Evolutionary conservation across 805 yeast genomes (phyloP), one percentile per base, ranked within the genome.

Genomic region (Pichia rugopelliculosa): DNA sequence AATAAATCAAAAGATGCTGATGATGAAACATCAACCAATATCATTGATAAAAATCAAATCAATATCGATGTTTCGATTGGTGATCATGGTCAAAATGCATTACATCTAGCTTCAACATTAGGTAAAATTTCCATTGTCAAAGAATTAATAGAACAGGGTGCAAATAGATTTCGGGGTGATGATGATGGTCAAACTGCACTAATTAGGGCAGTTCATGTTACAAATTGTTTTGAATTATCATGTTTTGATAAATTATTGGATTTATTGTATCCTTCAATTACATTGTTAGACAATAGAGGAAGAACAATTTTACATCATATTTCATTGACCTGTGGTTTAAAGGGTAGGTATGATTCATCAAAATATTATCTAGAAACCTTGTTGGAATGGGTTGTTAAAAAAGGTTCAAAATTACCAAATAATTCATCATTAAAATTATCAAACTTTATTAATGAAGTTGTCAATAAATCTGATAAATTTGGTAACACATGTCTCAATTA

Each of bases 401-500:
- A 74, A 24, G 82, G 82, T 2, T 59, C 62, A 1, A 64, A 65
- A 18, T 57, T 79, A 43, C 70, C 77, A 15, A 57, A 53, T 3
- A 65, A 70, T 24, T 71, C 76, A 37, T 68, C 71, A 17, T 65
- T 76, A 42, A 69, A 77, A 36, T 67, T 85, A 23, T 74, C 77
- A 11, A 70, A 75, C 59, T 79, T 84, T 54, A 81, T 84, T 70
- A 70, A 76, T 17, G 78, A 80, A 42, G 77, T 93, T 56, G 82
- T 91, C 45, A 91, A 93, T 61, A 84, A 85, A n/a, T 87, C 84
- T 53, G 99, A 93, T 67, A 72, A 80, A 46, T 90, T 90, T 58
- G 99, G 99, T 23, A 96, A 93, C 62, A 93, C 99, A 0, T 90
- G 96, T 42, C 71, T 93, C 51, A 95, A 90, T 60, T 86, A 93